Conservation (phyloP, 2,329 filamentous ascomycete species). For the Claviceps arundinis region DNA sequence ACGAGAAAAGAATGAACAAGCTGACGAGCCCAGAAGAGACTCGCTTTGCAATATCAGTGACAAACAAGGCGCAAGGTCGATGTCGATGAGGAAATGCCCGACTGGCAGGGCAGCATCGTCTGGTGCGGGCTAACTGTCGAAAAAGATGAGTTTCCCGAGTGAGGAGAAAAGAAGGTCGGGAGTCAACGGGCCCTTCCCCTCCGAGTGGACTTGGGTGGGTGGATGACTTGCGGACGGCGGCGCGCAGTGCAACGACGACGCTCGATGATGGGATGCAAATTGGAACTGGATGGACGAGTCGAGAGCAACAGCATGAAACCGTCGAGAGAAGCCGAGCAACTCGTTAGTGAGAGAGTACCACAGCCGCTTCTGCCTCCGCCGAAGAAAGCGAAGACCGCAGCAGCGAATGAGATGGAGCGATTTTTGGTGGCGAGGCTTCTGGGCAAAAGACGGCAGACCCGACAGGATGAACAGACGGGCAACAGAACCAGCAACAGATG, state of each 20-base stretch:
- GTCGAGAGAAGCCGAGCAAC: neutral
- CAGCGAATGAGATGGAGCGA: neutral
- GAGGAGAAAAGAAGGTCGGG: neutral
- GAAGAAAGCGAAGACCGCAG: neutral
- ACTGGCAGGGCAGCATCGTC: slow-evolving; percentile 4
- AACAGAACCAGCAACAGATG: too few relatives aligned
- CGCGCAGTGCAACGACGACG: neutral
- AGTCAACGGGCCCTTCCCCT: neutral
- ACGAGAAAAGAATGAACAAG: neutral
- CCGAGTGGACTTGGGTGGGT: neutral
- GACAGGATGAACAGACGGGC: too few relatives aligned
- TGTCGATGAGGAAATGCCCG: neutral
- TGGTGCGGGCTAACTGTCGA: neutral
- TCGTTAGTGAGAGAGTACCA: neutral
- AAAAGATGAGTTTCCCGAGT: neutral
- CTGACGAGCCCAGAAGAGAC: neutral
- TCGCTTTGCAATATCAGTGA: neutral
- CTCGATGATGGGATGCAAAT: neutral
- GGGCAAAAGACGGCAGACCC: too few relatives aligned
- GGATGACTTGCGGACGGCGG: neutral
- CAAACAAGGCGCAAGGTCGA: neutral
- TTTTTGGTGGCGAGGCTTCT: too few relatives aligned
- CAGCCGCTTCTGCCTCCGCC: neutral
- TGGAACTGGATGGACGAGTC: neutral
- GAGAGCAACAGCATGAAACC: neutral